phyloP scores from a whole-genome alignment of 345 rosid genomes.

The Jatropha curcas region DNA sequence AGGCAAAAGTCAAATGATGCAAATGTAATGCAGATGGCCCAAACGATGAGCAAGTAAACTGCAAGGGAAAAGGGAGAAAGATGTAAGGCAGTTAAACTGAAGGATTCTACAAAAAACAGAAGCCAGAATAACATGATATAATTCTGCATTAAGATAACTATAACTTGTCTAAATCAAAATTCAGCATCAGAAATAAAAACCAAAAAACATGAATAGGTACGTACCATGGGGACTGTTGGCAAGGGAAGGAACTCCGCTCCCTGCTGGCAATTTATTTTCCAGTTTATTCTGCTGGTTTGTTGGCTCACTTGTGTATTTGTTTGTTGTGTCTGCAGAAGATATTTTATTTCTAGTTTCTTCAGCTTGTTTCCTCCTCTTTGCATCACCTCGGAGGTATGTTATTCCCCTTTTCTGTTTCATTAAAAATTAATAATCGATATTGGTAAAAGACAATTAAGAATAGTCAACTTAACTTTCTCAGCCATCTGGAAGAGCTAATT shows the following conservation, averaged over 20 bases:
- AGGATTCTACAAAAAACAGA: background rate
- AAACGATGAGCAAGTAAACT: background rate
- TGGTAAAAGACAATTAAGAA: conserved; percentile 1
- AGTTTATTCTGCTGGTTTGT: conserved; percentile 27
- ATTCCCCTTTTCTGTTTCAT: conserved; percentile 61
- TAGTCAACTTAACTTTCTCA: background rate
- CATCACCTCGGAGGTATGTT: conserved; percentile 25
- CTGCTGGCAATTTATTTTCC: conserved; percentile 23
- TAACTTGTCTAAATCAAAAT: background rate
- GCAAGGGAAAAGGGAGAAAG: background rate
- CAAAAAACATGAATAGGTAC: background rate
- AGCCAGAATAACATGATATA: background rate
- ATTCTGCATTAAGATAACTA: no score
- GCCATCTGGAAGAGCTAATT: background rate
- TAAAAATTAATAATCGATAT: conserved; percentile 14
- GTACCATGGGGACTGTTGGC: conserved; percentile 39
- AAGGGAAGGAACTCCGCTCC: conserved; percentile 1
- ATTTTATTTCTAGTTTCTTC: conserved; percentile 10
- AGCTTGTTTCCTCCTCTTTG: conserved; percentile 38
- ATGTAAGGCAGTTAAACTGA: background rate
- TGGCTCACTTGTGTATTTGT: conserved; percentile 23
- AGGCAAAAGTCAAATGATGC: background rate
- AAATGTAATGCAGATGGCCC: no score
- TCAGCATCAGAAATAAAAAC: background rate
- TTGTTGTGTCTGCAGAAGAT: background rate